Percentiles rank a stretch among this genome's conserved stretches.
phyloP scores from a whole-genome alignment of 768 basidiomycete genomes.

The Boletus subcaerulescens region DNA sequence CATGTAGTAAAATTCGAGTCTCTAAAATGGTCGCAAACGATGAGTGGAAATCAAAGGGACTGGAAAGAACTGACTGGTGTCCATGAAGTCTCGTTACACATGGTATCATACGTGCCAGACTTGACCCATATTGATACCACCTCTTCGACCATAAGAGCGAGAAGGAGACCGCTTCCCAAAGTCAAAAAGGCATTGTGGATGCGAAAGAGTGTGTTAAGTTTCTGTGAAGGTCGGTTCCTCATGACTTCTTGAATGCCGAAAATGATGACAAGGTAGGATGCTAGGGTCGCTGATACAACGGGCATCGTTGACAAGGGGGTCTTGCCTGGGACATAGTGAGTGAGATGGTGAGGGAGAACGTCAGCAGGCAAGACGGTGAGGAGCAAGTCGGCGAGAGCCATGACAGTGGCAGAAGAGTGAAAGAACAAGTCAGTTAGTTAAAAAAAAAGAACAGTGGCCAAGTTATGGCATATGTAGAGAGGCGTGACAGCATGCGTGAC shows the following conservation, averaged over 20 bases:
- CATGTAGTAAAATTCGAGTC: constrained; percentile 95
- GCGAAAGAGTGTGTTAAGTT: constrained; percentile 83
- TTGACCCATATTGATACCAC: constrained; percentile 76
- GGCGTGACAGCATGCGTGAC: constrained; percentile 29
- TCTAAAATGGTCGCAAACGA: constrained; percentile 41
- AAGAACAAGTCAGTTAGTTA: constrained; percentile 18
- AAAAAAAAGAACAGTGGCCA: constrained; percentile 18
- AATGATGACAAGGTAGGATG: constrained; percentile 81
- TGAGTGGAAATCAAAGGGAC: background rate
- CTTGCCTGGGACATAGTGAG: constrained; percentile 51
- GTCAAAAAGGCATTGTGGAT: constrained; percentile 89
- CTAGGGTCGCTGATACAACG: constrained; percentile 67
- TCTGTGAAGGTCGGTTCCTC: constrained; percentile 70
- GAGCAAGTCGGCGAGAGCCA: constrained; percentile 76
- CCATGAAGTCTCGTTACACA: constrained; percentile 80
- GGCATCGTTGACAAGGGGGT: constrained; percentile 61
- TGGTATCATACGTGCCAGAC: constrained; percentile 67
- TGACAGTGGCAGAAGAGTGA: constrained; percentile 31
- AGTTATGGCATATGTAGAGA: constrained; percentile 26
- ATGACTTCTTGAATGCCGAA: constrained; percentile 84
- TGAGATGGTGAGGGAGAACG: constrained; percentile 33
- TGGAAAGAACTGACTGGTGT: constrained; percentile 63
- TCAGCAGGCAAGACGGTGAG: constrained; percentile 54
- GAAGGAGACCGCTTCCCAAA: constrained; percentile 76
- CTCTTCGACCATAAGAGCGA: constrained; percentile 90